A percentile compares a stretch with the other conserved stretches of the same genome.
phyloP scores from a whole-genome alignment of 768 basidiomycete species.

The Termitomyces eurrhizus region DNA sequence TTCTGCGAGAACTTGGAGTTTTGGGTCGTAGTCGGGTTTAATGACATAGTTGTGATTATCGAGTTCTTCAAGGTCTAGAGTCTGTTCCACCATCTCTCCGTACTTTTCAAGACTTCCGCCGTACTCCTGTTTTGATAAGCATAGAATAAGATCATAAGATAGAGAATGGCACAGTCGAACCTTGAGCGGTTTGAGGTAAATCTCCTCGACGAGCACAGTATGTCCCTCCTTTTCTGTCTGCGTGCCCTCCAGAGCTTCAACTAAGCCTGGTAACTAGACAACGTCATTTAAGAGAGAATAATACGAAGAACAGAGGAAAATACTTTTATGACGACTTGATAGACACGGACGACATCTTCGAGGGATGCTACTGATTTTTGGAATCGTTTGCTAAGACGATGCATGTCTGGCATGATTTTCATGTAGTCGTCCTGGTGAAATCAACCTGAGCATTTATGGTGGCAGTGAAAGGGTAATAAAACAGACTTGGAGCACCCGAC shows the following conservation, averaged over 20 bases:
- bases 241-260: slow-evolving; percentile 54
- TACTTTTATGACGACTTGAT: slow-evolving; percentile 89
- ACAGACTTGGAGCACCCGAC: slow-evolving; percentile 69
- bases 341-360: slow-evolving; percentile 94
- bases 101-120: slow-evolving; percentile 68
- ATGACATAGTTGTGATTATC: slow-evolving; percentile 87
- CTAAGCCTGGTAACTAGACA: slow-evolving; percentile 67
- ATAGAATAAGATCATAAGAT: not conserved
- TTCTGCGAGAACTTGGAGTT: slow-evolving; percentile 63
- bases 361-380: slow-evolving; percentile 79
- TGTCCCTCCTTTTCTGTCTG: slow-evolving; percentile 42
- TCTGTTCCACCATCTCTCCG: slow-evolving; percentile 92
- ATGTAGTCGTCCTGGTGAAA: slow-evolving; percentile 74
- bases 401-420: slow-evolving; percentile 91
- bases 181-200: slow-evolving; percentile 58
- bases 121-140: slow-evolving; percentile 46
- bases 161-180: slow-evolving; percentile 29
- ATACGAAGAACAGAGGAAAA: not conserved
- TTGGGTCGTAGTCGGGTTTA: slow-evolving; percentile 85
- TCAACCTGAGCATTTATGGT: not conserved
- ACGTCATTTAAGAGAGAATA: not conserved
- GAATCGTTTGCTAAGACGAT: slow-evolving; percentile 88
- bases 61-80: slow-evolving; percentile 85
- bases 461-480: not conserved
- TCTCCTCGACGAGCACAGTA: slow-evolving; percentile 55